These are phyloP conservation scores for Sextonia rubra DNA, from an alignment of 164 flowering plant species.

Conservation along the genomic window DNA sequence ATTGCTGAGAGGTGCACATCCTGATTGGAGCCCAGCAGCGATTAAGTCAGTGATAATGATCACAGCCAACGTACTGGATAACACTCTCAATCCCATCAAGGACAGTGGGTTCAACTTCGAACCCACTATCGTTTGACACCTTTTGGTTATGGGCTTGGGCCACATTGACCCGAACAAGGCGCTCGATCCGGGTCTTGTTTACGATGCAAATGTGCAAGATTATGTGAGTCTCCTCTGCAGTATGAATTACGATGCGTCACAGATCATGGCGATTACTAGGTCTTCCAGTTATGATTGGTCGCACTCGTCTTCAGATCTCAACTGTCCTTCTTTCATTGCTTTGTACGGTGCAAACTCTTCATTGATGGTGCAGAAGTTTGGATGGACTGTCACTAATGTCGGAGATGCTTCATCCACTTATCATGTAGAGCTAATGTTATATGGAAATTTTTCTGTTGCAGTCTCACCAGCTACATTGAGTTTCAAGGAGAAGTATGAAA, in stretches of 20 bases:
- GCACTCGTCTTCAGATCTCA: constrained; percentile 35
- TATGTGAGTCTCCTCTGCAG: constrained; percentile 9
- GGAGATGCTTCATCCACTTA: constrained; percentile 41
- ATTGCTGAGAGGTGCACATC: not conserved
- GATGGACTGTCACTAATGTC: constrained; percentile 54
- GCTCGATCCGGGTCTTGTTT: constrained; percentile 2
- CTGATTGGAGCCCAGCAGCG: constrained; percentile 10
- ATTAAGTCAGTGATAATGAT: constrained; percentile 11
- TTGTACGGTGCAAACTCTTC: constrained; percentile 6
- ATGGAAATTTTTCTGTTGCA: constrained; percentile 22
- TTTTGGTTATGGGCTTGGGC: not conserved
- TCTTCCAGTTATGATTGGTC: constrained; percentile 12
- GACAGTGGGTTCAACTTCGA: not conserved
- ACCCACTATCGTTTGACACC: no score
- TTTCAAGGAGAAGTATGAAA: constrained; percentile 42
- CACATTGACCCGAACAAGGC: constrained; percentile 7
- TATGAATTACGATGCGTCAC: constrained; percentile 6
- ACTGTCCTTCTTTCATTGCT: constrained; percentile 54
- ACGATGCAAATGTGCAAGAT: not conserved
- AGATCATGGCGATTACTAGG: constrained; percentile 31
- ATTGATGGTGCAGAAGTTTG: constrained; percentile 18
- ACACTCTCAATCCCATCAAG: not conserved
- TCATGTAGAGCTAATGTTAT: constrained; percentile 24
- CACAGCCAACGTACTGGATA: not conserved
- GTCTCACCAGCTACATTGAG: constrained; percentile 41